These are phyloP conservation scores for Coemansia sp. DNA, from an alignment of 192 early-diverging fungal genomes.

Conservation along the genomic window DNA sequence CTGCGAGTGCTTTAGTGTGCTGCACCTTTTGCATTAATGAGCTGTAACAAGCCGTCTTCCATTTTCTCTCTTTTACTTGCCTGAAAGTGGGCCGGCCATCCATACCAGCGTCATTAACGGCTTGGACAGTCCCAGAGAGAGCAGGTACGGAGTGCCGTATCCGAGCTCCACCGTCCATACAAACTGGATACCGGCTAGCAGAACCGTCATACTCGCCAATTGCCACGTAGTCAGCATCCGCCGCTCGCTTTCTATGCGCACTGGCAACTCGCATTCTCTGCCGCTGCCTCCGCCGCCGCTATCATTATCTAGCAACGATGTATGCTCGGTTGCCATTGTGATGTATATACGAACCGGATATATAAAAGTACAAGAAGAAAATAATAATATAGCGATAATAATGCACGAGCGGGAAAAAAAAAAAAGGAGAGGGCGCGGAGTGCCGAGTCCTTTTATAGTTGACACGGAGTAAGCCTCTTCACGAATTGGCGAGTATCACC, in stretches of 20 bases:
- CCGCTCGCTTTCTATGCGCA: slow-evolving; percentile 6
- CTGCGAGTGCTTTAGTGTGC: no score
- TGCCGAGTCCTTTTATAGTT: no score
- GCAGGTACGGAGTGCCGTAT: slow-evolving; percentile 84
- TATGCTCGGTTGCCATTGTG: slow-evolving; percentile 13
- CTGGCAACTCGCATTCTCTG: not conserved
- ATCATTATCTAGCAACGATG: slow-evolving; percentile 14
- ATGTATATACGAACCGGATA: not conserved
- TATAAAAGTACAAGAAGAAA: not conserved
- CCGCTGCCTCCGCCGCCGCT: slow-evolving; percentile 1
- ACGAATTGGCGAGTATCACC: no score
- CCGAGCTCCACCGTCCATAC: slow-evolving; percentile 59
- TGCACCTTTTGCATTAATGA: not conserved
- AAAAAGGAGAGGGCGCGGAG: not conserved
- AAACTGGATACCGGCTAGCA: slow-evolving; percentile 58
- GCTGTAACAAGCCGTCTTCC: not conserved
- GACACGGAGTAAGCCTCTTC: no score
- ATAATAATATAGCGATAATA: slow-evolving; percentile 9
- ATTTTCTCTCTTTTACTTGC: slow-evolving; percentile 19
- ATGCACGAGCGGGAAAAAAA: not conserved
- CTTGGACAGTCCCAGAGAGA: slow-evolving; percentile 81
- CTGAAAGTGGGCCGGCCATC: slow-evolving; percentile 88
- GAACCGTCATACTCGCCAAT: slow-evolving; percentile 48
- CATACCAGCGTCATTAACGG: slow-evolving; percentile 90
- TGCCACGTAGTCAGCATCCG: slow-evolving; percentile 36